Evolutionary conservation across 495 filamentous ascomycete genomes (phyloP), one percentile per base, ranked within the genome.

Genomic region (Tuber indicum): DNA sequence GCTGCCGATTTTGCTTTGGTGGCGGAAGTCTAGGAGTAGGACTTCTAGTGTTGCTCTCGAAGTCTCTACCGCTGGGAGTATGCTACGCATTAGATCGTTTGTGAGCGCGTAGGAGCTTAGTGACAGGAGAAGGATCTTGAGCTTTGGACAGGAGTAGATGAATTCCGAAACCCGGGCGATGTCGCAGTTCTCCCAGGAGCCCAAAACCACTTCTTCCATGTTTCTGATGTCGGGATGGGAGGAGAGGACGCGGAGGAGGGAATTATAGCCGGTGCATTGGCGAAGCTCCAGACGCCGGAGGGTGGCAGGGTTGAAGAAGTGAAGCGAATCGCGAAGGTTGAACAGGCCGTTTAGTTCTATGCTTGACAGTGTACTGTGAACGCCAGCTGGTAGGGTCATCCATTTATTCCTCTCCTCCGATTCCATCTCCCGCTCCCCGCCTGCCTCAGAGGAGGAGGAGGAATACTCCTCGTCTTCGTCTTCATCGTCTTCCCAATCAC

Each of bases 261-360:
- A 58, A 32, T 42, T 36, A n/a, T 75, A 75, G 23, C 52, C 52
- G 7, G 44, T 32, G 16, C 39, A 75, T 9, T 75, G 19, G 3
- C 52, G 39, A 75, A 75, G 49, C 39, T 70, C 16, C n/a, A 75
- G 41, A 21, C 41, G 62, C n/a, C 49, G 52, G 70, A 75, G 73
- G 14, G 49, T 75, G 43, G 58, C 32, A 52, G 73, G 73, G 23
- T 70, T 75, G 26, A 75, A 75, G 73, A 75, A 70, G 16, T 21
- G 26, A 26, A 36, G 58, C 5, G 58, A 66, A 66, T 66, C 58
- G 26, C 58, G 58, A 66, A 66, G 58, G 16, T 66, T 66, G 58
- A 66, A 66, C 26, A 66, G 16, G 32, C 58, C 58, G 26, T 66
- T 66, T 66, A 66, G 58, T 36, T 66, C 58, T 66, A 66, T 66